A percentile compares a stretch with the other conserved stretches of the same genome.
Evolutionary conservation across 2,329 filamentous ascomycete species (phyloP).

Genomic region (Colletotrichum caudatum): DNA sequence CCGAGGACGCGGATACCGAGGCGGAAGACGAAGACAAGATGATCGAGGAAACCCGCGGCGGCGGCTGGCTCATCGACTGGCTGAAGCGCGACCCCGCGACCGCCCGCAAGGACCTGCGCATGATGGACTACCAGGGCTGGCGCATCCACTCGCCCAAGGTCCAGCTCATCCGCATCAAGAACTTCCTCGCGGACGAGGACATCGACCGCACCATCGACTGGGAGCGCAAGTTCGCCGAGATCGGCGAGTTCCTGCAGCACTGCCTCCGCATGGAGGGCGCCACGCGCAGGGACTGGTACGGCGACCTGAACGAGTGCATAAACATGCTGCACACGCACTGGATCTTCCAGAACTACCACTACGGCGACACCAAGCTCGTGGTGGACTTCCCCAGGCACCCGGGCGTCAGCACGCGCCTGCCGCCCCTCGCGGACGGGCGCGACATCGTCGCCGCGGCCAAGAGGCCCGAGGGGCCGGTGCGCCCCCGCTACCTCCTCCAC

Average conservation of each 20-base stretch:
- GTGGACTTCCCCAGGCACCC: slow-evolving; percentile 45
- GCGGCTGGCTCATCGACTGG: slow-evolving; percentile 36
- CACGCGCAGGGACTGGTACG: slow-evolving; percentile 47
- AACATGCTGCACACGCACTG: slow-evolving; percentile 52
- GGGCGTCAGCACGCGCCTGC: slow-evolving; percentile 46
- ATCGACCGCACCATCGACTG: slow-evolving; percentile 56
- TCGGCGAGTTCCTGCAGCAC: slow-evolving; percentile 55
- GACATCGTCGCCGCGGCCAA: slow-evolving; percentile 20
- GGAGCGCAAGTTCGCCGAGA: slow-evolving; percentile 51
- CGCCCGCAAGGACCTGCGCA: slow-evolving; percentile 29
- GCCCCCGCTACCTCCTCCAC: slow-evolving; percentile 40
- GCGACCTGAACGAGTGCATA: slow-evolving; percentile 48
- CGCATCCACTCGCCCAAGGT: slow-evolving; percentile 51
- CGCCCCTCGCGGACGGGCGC: slow-evolving; percentile 43
- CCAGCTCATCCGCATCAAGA: slow-evolving; percentile 49
- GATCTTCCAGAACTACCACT: slow-evolving; percentile 53
- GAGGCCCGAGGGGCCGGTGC: slow-evolving; percentile 2
- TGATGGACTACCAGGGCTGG: slow-evolving; percentile 51
- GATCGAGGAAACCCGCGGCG: slow-evolving; percentile 9
- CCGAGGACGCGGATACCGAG: neutral
- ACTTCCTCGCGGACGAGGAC: slow-evolving; percentile 65
- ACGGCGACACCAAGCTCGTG: slow-evolving; percentile 46
- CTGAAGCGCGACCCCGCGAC: slow-evolving; percentile 35
- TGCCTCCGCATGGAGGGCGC: slow-evolving; percentile 45
- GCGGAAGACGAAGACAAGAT: neutral